Evolutionary conservation across 2,329 filamentous ascomycete species (phyloP).

Genomic region (Penicillium sp.): DNA sequence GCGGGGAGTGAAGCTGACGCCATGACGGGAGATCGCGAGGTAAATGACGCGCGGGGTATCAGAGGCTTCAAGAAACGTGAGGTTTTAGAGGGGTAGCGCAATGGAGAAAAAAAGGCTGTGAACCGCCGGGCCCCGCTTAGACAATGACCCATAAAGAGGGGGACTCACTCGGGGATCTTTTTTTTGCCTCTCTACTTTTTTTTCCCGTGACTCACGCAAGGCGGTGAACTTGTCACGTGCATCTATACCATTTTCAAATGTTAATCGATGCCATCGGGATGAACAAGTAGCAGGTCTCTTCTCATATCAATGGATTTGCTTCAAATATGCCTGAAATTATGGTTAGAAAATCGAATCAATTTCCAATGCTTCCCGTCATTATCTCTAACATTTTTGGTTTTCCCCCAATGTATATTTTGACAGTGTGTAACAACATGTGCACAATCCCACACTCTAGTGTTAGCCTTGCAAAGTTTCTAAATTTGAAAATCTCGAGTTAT

Average conservation of each 20-base stretch:
- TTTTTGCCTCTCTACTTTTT: slow-evolving; percentile 17
- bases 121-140: slow-evolving; percentile 43
- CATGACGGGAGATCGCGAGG: slow-evolving; percentile 30
- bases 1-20: slow-evolving; percentile 36
- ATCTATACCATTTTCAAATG: neutral
- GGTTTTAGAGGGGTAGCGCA: slow-evolving; percentile 12
- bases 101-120: slow-evolving; percentile 31
- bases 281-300: too few species aligned
- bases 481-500: too few species aligned
- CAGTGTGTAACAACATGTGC: too few species aligned
- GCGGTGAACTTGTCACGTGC: slow-evolving; percentile 31
- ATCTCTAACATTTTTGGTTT: too few species aligned
- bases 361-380: too few species aligned
- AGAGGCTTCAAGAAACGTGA: slow-evolving; percentile 12
- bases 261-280: too few species aligned
- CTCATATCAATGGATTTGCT: too few species aligned
- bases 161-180: slow-evolving; percentile 24
- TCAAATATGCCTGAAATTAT: too few species aligned
- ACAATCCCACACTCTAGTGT: too few species aligned
- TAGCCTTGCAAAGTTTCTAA: too few species aligned
- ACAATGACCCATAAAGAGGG: slow-evolving; percentile 42
- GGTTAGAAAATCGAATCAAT: too few species aligned
- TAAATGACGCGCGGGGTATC: slow-evolving; percentile 14
- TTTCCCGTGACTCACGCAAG: slow-evolving; percentile 32
- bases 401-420: too few species aligned